These are phyloP conservation scores for Neurospora cerealis DNA, from an alignment of 495 filamentous ascomycete species.

Conservation along the genomic window DNA sequence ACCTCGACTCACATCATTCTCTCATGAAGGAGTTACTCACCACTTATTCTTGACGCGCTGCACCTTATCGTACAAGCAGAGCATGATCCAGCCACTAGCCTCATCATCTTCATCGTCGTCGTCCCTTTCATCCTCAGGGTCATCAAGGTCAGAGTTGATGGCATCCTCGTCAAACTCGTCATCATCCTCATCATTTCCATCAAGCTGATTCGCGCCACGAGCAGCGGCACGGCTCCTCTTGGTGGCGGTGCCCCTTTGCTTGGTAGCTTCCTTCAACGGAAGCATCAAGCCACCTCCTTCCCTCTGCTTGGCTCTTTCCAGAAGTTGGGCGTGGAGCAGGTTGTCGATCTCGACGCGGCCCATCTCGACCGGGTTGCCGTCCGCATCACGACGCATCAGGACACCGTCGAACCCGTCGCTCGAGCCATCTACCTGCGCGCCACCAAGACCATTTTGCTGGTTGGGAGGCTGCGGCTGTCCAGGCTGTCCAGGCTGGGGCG, in stretches of 20 bases:
- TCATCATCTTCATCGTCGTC: slow-evolving; percentile 78
- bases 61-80: slow-evolving; percentile 99
- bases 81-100: slow-evolving; percentile 70
- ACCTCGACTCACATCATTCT: neutral
- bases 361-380: slow-evolving; percentile 32
- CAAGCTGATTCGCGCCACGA: slow-evolving; percentile 40
- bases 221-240: slow-evolving; percentile 5
- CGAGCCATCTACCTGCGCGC: slow-evolving; percentile 41
- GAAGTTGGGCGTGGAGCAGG: slow-evolving; percentile 54
- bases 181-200: slow-evolving; percentile 55
- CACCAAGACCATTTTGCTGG: slow-evolving; percentile 29
- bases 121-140: slow-evolving; percentile 74
- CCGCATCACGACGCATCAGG: slow-evolving; percentile 33
- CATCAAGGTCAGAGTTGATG: slow-evolving; percentile 97
- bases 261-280: slow-evolving; percentile 43
- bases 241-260: slow-evolving; percentile 7
- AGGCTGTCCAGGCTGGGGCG: slow-evolving; percentile 16
- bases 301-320: slow-evolving; percentile 55
- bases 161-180: slow-evolving; percentile 78
- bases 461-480: slow-evolving; percentile 28
- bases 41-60: slow-evolving; percentile 99
- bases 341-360: slow-evolving; percentile 48
- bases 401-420: slow-evolving; percentile 39
- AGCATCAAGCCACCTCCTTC: slow-evolving; percentile 79
- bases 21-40: slow-evolving; percentile 29